Conservation (phyloP, 805 yeast species). For the Zygoascus ofunaensis region DNA sequence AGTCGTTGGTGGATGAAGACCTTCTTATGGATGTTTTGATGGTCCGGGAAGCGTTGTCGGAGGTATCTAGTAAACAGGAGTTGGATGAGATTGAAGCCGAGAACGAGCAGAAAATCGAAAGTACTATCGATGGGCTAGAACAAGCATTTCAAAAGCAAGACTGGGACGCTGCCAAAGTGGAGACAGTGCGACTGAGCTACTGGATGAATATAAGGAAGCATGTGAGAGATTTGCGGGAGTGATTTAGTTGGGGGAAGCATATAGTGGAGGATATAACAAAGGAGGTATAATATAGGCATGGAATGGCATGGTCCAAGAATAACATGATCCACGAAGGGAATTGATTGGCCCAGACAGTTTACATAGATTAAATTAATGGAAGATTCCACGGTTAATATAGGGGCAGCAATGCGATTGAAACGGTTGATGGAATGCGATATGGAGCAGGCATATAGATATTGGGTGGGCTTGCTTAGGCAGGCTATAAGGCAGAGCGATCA, state of each 20-base stretch:
- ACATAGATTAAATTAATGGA: too few relatives aligned
- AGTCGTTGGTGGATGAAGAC: conserved; percentile 36
- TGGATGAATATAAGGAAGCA: conserved; percentile 74
- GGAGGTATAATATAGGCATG: background rate
- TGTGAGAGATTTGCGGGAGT: conserved; percentile 37
- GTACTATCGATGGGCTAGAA: conserved; percentile 38
- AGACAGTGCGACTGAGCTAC: conserved; percentile 67
- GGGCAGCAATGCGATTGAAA: too few relatives aligned
- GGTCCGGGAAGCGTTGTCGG: conserved; percentile 73
- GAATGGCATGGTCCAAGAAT: too few relatives aligned
- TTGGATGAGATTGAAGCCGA: conserved; percentile 42
- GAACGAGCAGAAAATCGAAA: conserved; percentile 48
- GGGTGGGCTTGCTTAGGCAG: too few relatives aligned
- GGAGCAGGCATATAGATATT: too few relatives aligned
- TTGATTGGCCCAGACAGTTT: too few relatives aligned
- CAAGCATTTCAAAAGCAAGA: conserved; percentile 39
- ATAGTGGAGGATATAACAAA: background rate
- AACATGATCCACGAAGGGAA: too few relatives aligned
- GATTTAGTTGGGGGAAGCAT: background rate
- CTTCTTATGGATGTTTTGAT: conserved; percentile 72
- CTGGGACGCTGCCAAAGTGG: conserved; percentile 51
- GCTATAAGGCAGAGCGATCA: too few relatives aligned
- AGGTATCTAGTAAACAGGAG: conserved; percentile 51
- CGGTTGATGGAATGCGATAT: too few relatives aligned
- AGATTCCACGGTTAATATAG: too few relatives aligned